Conservation (phyloP, 139 green algal genomes). For the Coelastrella sp. region DNA sequence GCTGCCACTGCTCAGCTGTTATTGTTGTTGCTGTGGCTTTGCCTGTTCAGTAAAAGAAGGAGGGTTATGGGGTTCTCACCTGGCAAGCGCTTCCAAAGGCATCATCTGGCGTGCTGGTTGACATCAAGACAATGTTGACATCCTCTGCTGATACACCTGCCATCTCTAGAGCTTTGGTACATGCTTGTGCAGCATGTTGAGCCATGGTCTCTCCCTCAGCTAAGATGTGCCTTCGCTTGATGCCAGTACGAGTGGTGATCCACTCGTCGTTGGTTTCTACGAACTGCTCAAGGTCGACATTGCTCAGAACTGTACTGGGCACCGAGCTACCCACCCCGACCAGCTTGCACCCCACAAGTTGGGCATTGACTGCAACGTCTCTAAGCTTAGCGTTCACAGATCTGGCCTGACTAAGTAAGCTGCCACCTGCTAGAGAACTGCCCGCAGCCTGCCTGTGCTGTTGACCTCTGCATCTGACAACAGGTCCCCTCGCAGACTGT, state of each 20-base stretch:
- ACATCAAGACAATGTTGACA: slow-evolving; percentile 94
- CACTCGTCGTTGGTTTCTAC: slow-evolving; percentile 99
- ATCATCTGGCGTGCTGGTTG: slow-evolving; percentile 96
- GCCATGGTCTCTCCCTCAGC: slow-evolving; percentile 76
- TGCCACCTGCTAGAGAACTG: background rate
- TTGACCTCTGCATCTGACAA: slow-evolving; percentile 31
- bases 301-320: slow-evolving; percentile 87
- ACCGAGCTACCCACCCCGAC: slow-evolving; percentile 85
- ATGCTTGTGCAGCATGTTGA: slow-evolving; percentile 76
- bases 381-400: background rate
- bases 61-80: slow-evolving; percentile 46
- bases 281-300: slow-evolving; percentile 90
- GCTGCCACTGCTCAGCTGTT: too few species aligned
- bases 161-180: slow-evolving; percentile 88
- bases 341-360: slow-evolving; percentile 50
- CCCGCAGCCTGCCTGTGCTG: too few species aligned
- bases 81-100: slow-evolving; percentile 92
- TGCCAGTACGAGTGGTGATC: slow-evolving; percentile 94
- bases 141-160: slow-evolving; percentile 83
- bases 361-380: background rate
- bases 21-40: background rate
- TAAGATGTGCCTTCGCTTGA: slow-evolving; percentile 85
- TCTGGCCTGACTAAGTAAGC: background rate
- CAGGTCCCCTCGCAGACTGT: background rate
- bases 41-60: too few species aligned